phyloP scores from a whole-genome alignment of 169 alveolate genomes.

The Theileria equi region DNA sequence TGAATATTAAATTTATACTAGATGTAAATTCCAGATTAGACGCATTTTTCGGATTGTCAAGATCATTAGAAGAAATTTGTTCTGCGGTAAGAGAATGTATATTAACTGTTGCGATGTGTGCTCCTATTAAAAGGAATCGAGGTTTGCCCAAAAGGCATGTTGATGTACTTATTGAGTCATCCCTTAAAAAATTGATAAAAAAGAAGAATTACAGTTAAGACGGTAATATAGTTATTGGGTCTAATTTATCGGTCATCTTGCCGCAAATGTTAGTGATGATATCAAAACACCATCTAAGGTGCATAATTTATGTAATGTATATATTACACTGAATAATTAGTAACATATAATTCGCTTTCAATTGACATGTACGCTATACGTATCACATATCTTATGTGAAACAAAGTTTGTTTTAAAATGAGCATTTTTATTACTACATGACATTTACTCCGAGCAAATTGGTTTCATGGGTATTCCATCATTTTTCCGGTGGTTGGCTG shows the following conservation, averaged over 20 bases:
- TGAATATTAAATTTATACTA: not conserved
- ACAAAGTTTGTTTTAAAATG: too few species aligned
- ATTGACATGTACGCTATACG: too few species aligned
- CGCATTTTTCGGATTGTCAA: not conserved
- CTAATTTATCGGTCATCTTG: too few species aligned
- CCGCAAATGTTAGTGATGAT: too few species aligned
- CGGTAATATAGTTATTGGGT: not conserved
- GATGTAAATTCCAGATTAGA: not conserved
- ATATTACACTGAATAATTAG: too few species aligned
- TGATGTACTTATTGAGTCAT: slow-evolving; percentile 14
- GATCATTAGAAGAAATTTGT: not conserved
- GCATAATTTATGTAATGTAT: too few species aligned
- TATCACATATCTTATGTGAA: too few species aligned
- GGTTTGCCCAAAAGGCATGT: slow-evolving; percentile 34
- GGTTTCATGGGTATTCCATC: slow-evolving; percentile 57
- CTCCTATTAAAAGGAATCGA: slow-evolving; percentile 28
- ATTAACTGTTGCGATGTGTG: slow-evolving; percentile 31
- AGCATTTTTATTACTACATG: too few species aligned
- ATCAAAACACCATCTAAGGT: too few species aligned
- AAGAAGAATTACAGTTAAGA: not conserved
- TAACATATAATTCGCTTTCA: not conserved
- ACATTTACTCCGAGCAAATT: not conserved
- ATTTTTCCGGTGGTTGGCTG: slow-evolving; percentile 61
- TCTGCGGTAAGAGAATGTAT: not conserved
- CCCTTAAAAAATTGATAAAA: slow-evolving; percentile 14